Evolutionary conservation across 495 filamentous ascomycete genomes (phyloP).

Genomic region (Sabuloglossum arenarium): DNA sequence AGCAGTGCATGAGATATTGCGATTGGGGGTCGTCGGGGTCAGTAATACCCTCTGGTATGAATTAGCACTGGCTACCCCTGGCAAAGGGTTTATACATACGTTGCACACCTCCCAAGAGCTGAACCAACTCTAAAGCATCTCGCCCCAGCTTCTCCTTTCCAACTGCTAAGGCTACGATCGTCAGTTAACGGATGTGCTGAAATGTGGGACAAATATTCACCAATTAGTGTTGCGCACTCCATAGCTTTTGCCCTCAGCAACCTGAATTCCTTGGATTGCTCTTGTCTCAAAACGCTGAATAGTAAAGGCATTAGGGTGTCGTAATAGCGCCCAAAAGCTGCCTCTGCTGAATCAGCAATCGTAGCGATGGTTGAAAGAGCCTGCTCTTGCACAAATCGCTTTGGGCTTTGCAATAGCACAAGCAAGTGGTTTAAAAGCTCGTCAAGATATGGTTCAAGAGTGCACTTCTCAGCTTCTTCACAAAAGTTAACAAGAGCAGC

Average conservation of each 20-base stretch:
- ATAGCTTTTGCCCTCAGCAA: constrained; percentile 92
- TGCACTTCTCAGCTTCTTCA: constrained; percentile 86
- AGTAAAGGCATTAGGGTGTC: constrained; percentile 84
- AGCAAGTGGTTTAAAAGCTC: constrained; percentile 65
- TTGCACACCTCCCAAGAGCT: constrained; percentile 73
- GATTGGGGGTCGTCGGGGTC: constrained; percentile 93
- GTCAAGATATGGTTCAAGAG: constrained; percentile 86
- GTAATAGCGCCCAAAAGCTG: constrained; percentile 91
- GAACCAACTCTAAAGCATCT: constrained; percentile 70
- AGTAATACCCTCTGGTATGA: constrained; percentile 38
- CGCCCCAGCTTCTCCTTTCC: constrained; percentile 76
- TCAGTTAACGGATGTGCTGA: neutral
- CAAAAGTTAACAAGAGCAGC: constrained; percentile 98
- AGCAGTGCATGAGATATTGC: constrained; percentile 95
- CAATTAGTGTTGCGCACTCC: constrained; percentile 94
- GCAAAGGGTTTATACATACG: constrained; percentile 11
- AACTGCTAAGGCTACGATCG: constrained; percentile 52
- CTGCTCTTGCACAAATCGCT: constrained; percentile 95
- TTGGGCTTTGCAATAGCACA: constrained; percentile 63
- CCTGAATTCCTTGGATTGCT: constrained; percentile 81
- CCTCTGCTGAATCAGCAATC: constrained; percentile 92
- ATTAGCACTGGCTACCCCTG: neutral
- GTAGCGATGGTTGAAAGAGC: constrained; percentile 96
- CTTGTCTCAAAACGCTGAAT: constrained; percentile 68
- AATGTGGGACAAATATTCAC: neutral